Percentiles rank a stretch among this genome's conserved stretches.
These are phyloP conservation scores for Morella rubra DNA, from an alignment of 306 rosid species.

Conservation along the genomic window DNA sequence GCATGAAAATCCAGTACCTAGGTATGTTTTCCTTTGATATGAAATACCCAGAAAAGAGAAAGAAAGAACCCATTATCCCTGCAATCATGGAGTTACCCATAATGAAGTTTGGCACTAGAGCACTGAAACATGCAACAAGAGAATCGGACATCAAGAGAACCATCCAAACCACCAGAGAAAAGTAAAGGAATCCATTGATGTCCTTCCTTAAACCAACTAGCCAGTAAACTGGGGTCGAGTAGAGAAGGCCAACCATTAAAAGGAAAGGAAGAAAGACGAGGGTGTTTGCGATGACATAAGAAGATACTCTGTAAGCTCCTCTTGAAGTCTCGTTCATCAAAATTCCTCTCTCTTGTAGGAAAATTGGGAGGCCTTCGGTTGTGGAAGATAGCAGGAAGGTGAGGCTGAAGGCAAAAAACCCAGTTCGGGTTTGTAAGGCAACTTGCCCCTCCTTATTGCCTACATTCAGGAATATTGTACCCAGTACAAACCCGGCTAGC, in stretches of 20 bases:
- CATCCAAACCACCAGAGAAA: constrained; percentile 52
- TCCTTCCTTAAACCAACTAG: constrained; percentile 42
- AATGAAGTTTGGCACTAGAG: constrained; percentile 91
- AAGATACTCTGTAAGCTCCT: constrained; percentile 54
- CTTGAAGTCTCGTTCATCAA: constrained; percentile 49
- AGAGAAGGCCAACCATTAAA: constrained; percentile 42
- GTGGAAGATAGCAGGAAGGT: constrained; percentile 59
- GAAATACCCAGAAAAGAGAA: constrained; percentile 92
- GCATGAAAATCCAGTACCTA: constrained; percentile 88
- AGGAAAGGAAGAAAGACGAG: constrained; percentile 54
- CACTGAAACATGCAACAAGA: constrained; percentile 90
- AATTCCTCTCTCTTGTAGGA: constrained; percentile 51
- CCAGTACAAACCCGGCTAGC: constrained; percentile 48
- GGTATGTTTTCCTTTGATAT: constrained; percentile 82
- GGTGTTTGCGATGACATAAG: constrained; percentile 52
- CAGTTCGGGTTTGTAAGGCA: constrained; percentile 44
- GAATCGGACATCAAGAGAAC: constrained; percentile 73
- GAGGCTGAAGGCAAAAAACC: constrained; percentile 62
- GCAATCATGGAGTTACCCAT: constrained; percentile 81
- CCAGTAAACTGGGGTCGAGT: constrained; percentile 49
- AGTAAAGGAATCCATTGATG: constrained; percentile 45
- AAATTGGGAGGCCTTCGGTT: constrained; percentile 61
- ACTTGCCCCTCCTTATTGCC: constrained; percentile 34
- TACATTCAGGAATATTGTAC: constrained; percentile 46
- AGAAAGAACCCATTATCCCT: constrained; percentile 95